Conservation (phyloP, 139 green algal species). For the Chlorella sp. region DNA sequence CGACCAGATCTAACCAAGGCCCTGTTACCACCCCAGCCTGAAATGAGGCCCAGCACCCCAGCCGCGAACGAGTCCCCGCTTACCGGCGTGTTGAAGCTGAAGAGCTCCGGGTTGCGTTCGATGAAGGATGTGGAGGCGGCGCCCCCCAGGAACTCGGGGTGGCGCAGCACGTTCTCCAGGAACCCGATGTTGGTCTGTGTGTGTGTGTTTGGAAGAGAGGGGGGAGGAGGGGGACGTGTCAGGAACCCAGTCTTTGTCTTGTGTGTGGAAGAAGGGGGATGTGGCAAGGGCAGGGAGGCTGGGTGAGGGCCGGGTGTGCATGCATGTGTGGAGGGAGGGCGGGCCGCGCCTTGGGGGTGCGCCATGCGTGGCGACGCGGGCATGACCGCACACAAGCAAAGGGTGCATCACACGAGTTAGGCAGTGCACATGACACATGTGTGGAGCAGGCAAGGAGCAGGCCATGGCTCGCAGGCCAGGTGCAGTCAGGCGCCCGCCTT, state of each 20-base stretch:
- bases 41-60: no score
- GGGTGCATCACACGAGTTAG: no score
- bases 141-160: constrained; percentile 86
- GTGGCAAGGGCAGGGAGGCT: not conserved
- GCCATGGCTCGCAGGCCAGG: not conserved
- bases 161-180: constrained; percentile 88
- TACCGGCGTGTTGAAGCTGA: constrained; percentile 42
- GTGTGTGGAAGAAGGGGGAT: not conserved
- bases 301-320: not conserved
- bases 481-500: no score
- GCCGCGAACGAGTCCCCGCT: no score
- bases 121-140: constrained; percentile 85
- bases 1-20: no score
- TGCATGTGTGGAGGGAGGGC: not conserved
- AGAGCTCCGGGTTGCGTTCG: constrained; percentile 80
- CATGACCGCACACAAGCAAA: no score
- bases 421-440: not conserved
- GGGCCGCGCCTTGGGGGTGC: not conserved
- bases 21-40: no score
- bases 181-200: constrained; percentile 90
- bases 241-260: not conserved
- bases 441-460: not conserved
- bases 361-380: no score
- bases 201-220: not conserved
- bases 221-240: not conserved